These are phyloP conservation scores for Aspergillus fijiensis DNA, from an alignment of 2,329 filamentous ascomycete species.

Conservation along the genomic window DNA sequence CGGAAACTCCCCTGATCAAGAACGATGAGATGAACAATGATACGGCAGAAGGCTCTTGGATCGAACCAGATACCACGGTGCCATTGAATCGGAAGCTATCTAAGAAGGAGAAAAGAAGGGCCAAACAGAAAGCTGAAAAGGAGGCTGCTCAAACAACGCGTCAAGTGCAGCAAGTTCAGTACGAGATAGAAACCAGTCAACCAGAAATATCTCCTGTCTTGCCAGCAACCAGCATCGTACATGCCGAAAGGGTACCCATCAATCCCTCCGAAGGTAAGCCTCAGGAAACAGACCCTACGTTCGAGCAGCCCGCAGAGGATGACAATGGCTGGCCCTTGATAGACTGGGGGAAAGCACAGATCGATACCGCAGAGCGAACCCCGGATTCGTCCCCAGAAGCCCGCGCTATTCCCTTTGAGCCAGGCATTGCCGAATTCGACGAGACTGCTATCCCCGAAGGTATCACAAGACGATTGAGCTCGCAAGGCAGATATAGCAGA, in stretches of 20 bases:
- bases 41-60: slow-evolving; percentile 8
- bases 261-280: not conserved
- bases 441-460: slow-evolving; percentile 28
- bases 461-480: slow-evolving; percentile 16
- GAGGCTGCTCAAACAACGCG: slow-evolving; percentile 9
- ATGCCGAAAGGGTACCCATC: not conserved
- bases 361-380: slow-evolving; percentile 23
- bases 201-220: slow-evolving; percentile 1
- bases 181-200: slow-evolving; percentile 5
- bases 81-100: slow-evolving; percentile 27
- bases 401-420: slow-evolving; percentile 22
- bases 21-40: slow-evolving; percentile 16
- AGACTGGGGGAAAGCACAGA: slow-evolving; percentile 36
- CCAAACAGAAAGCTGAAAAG: slow-evolving; percentile 28
- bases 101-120: slow-evolving; percentile 41
- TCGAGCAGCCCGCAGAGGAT: slow-evolving; percentile 16
- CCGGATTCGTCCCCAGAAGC: slow-evolving; percentile 25
- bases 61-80: slow-evolving; percentile 8
- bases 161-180: slow-evolving; percentile 6
- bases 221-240: not conserved
- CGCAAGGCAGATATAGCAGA: slow-evolving; percentile 21
- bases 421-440: slow-evolving; percentile 31
- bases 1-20: not conserved
- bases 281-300: slow-evolving; percentile 11
- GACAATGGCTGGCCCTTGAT: slow-evolving; percentile 40